Base-by-base conservation (phyloP, 2,329 filamentous ascomycete genomes). In the Biscogniauxia mediterranea region DNA sequence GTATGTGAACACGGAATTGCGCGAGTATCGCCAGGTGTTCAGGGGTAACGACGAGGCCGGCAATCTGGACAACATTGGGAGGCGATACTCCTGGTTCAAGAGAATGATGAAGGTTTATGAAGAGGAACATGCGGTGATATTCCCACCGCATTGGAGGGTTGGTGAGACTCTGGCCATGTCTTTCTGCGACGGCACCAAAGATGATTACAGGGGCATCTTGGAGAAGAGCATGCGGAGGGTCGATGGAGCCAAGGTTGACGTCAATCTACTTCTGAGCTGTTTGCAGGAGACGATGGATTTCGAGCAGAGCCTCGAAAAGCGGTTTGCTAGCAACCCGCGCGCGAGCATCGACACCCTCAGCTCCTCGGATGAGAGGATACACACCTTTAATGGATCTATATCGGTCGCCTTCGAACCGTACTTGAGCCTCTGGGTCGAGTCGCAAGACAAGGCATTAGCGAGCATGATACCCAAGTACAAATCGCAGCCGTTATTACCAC, bases 341-440 rank as follows among this genome's bases (percentile, higher is more conserved):
- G 88, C 88, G 17, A 98, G 94, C 51, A 93, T 96, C 60, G 95
- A 99, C 74, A 98, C 94, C 0, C 85, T 96, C 28, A 89, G 87
- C 63, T 96, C 92, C 1, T 81, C 85, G 8, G 91, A 93, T 62
- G 91, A 93, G 57, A 88, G 88, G 67, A 80, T 87, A 0, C 88
- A 91, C 20, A 89, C 86, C 59, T 97, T 97, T 74, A 90, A 91
- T 59, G 92, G 96, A 59, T 89, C 92, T 3, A 97, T 99, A 63
- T 98, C 95, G 0, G 92, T 96, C 64, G 95, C 95, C 0, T 99
- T 99, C 71, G 95, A 98, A 77, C 95, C 95, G 1, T 99, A 98
- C 75, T 83, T 99, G 66, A 97, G 92, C 73, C 80, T 99, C 3
- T 99, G 95, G 95, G 93, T 99, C 1, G 94, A 98, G 62, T 94